These are phyloP conservation scores for Graphilbum fragrans DNA, from an alignment of 2,329 filamentous ascomycete genomes.

Conservation along the genomic window DNA sequence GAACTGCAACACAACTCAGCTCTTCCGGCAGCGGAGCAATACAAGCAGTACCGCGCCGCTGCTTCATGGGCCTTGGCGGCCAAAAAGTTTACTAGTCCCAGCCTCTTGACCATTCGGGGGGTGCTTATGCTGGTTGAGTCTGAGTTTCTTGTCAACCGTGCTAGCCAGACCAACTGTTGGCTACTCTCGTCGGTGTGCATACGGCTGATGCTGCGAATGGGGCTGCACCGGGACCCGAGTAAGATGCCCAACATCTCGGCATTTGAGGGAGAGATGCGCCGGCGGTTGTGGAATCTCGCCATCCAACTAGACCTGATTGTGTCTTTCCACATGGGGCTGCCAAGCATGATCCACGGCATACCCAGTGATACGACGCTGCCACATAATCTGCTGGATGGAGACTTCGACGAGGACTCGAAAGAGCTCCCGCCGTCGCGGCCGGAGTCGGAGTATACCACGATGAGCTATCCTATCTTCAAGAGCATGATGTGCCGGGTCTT, in stretches of 20 bases:
- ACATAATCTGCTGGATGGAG: slow-evolving; percentile 51
- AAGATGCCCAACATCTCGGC: slow-evolving; percentile 36
- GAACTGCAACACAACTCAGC: slow-evolving; percentile 32
- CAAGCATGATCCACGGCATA: slow-evolving; percentile 50
- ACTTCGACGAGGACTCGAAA: slow-evolving; percentile 44
- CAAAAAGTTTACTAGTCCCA: slow-evolving; percentile 38
- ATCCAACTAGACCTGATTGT: slow-evolving; percentile 51
- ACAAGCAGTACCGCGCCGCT: slow-evolving; percentile 34
- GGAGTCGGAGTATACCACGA: slow-evolving; percentile 43
- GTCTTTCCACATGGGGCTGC: slow-evolving; percentile 56
- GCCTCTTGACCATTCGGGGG: slow-evolving; percentile 33
- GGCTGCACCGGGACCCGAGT: slow-evolving; percentile 42
- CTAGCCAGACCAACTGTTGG: slow-evolving; percentile 41
- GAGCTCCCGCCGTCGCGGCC: slow-evolving; percentile 45
- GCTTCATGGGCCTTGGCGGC: slow-evolving; percentile 38
- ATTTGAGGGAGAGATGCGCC: slow-evolving; percentile 42
- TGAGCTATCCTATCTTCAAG: slow-evolving; percentile 43
- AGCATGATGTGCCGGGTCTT: slow-evolving; percentile 33
- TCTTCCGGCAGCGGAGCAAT: slow-evolving; percentile 27
- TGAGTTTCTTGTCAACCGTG: slow-evolving; percentile 38
- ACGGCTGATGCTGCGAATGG: slow-evolving; percentile 46
- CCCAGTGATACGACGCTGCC: slow-evolving; percentile 52
- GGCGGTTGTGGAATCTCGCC: slow-evolving; percentile 40
- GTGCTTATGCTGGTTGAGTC: slow-evolving; percentile 40
- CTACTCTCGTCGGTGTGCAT: slow-evolving; percentile 36